Evolutionary conservation across 331 rosid species (phyloP), one percentile per base, ranked within the genome.

Genomic region (Saraca asoca): DNA sequence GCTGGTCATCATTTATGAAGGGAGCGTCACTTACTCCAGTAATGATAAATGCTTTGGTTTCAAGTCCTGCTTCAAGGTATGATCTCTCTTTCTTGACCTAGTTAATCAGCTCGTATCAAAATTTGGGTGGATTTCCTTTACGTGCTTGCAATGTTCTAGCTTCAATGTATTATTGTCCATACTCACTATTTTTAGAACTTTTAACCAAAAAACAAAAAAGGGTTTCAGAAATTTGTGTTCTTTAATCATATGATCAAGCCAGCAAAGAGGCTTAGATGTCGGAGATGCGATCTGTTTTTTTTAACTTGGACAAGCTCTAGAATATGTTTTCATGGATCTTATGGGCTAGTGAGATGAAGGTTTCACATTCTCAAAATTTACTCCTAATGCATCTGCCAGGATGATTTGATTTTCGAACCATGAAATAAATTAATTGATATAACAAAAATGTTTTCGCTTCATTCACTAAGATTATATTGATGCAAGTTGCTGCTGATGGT

Each of bases 51-150:
- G 89, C 89, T 68, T 68, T 94, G 91, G 85, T 81, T 78, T 84
- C 95, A 78, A 83, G 79, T 72, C 97, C 99, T 46, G 96, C 99
- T 64, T 84, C 97, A 80, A 88, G 99, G 99, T 94, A 86, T 72
- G 56, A 54, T 64, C 68, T 34, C 68, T 1, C 63, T 78, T 41
- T 14, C 34, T 29, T 35, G 31, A 12, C 53, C 43, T 58, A 68
- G 39, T 51, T 66, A 57, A 63, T 53, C 46, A 19, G 44, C 38
- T 52, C 9, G 6, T 35, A 19, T 38, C 7, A 14, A 15, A 9
- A 16, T 58, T 29, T 66, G 41, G 29, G 41, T 39, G 50, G 20
- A 14, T n/a, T 58, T 10, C 12, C 49, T 50, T 43, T 31, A 62
- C 19, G 49, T 12, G 37, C 48, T 20, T 62, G 58, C 51, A 75